These are phyloP conservation scores for Infundibulicybe gibba DNA, from an alignment of 768 basidiomycete genomes.

Conservation along the genomic window DNA sequence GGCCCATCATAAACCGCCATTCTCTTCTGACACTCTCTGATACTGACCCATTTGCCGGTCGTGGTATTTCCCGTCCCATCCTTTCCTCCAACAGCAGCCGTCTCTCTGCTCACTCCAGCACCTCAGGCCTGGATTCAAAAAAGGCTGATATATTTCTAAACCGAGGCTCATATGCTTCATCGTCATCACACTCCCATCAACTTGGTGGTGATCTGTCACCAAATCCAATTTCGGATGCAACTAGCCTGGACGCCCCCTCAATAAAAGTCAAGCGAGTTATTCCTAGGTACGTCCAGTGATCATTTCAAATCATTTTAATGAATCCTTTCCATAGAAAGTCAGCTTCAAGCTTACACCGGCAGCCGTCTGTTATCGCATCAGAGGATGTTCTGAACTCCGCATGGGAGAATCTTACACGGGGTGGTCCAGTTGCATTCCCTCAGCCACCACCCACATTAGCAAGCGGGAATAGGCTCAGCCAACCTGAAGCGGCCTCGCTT, in stretches of 20 bases:
- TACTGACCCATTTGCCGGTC: slow-evolving; percentile 59
- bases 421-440: slow-evolving; percentile 12
- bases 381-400: slow-evolving; percentile 15
- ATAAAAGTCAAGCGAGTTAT: slow-evolving; percentile 6
- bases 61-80: slow-evolving; percentile 35
- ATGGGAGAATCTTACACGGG: slow-evolving; percentile 18
- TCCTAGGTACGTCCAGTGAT: slow-evolving; percentile 10
- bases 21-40: slow-evolving; percentile 65
- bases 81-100: slow-evolving; percentile 41
- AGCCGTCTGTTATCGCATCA: slow-evolving; percentile 13
- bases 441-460: slow-evolving; percentile 28
- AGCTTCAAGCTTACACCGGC: slow-evolving; percentile 17
- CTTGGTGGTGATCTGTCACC: slow-evolving; percentile 24
- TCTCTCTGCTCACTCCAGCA: slow-evolving; percentile 50
- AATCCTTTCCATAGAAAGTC: slow-evolving; percentile 14
- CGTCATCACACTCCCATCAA: slow-evolving; percentile 50
- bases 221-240: slow-evolving; percentile 1
- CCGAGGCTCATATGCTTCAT: slow-evolving; percentile 54
- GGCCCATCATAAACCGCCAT: slow-evolving; percentile 23
- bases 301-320: neutral
- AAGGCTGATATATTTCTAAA: slow-evolving; percentile 26
- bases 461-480: slow-evolving; percentile 26
- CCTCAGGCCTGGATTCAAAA: slow-evolving; percentile 45
- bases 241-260: neutral
- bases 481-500: slow-evolving; percentile 23